Base-by-base conservation (phyloP, 2,329 filamentous ascomycete genomes). In the Paraphoma sp. region DNA sequence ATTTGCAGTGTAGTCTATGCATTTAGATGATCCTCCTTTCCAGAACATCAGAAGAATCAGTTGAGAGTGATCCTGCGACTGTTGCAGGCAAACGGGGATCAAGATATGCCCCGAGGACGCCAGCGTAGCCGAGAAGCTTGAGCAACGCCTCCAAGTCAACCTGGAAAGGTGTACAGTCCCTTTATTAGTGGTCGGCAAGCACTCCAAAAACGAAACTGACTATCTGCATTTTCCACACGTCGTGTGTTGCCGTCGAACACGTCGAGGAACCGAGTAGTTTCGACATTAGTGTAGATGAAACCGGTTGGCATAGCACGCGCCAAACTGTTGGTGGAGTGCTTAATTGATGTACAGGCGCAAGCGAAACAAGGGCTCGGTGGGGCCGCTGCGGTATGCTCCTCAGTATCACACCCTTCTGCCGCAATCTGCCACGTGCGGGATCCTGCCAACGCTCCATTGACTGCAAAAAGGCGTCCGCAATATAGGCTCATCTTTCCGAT, bases 121-220 rank as follows among this genome's bases (percentile, higher is more conserved):
- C 23, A 51, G 43, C 41, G 45, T 52, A 40, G 48, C 48, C 45
- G 45, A 31, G 23, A 51, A 48, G 53, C 53, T 55, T 55, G 48
- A 51, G 48, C 29, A 49, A 45, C 38, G 38, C 53, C 44, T n/a
- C 18, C 41, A 41, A 48, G 36, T 31, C 38, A 28, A 17, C 38
- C 38, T 48, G 12, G 45, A 45, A 41, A 18, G 23, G 44, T 16
- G 33, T 42, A n/a, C 40, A 17, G 10, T n/a, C 23, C 38, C 45
- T 18, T 47, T 23, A 10, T 2, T 6, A 36, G 14, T 14, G 33
- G 33, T 36, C 10, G 9, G 10, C 14, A 10, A 2, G 33, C 33
- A 36, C 33, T 36, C 14, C 10, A 10, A 36, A 36, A 36, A 6
- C 3, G 10, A 3, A 23, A 23, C 23, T 3, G 23, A 23, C n/a